Evolutionary conservation across 768 basidiomycete genomes (phyloP), one percentile per base, ranked within the genome.

Genomic region (Leucocoprinus birnbaumii): DNA sequence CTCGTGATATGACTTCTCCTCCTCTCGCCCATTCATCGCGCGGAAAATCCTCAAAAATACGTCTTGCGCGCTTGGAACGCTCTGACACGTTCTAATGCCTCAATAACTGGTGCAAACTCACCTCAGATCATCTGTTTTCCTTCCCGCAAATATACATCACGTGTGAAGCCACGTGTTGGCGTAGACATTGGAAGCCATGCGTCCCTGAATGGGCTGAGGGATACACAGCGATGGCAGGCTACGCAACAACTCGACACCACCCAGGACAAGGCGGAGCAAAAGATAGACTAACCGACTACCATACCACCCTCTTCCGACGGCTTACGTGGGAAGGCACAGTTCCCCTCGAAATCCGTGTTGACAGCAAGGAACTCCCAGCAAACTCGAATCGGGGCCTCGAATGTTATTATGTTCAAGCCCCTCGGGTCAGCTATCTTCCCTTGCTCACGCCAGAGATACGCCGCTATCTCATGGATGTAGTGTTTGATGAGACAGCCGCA

Each of bases 241-340:
- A 77, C 70, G 80, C 78, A 49, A 75, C 80, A 44, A 75, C 76
- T 56, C 74, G 81, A 56, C 80, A 78, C 61, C 74, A 75, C 55
- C 69, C 71, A 48, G 64, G 68, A 9, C 68, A 68, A 37, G 62
- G 66, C 11, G 54, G 69, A 1, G 62, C 65, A 43, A 77, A 74
- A 61, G 73, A 72, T 58, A 70, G 67, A 47, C 66, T 66, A 21
- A 75, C 75, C 14, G 78, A 80, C 66, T 80, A 80, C 57, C 78
- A 78, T 52, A 91, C 89, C 0, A 85, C 91, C 2, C 80, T 94
- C 26, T 96, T 97, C 64, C 83, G 95, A 9, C 77, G 91, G 37
- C 80, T 98, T 43, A 85, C 87, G 60, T 96, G 94, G 91, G 91
- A 94, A 65, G 91, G 92, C 8, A 88, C 90, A 0, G 86, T 97